Conservation (phyloP, 2,329 filamentous ascomycete species). For the Magnaporthales sp. region DNA sequence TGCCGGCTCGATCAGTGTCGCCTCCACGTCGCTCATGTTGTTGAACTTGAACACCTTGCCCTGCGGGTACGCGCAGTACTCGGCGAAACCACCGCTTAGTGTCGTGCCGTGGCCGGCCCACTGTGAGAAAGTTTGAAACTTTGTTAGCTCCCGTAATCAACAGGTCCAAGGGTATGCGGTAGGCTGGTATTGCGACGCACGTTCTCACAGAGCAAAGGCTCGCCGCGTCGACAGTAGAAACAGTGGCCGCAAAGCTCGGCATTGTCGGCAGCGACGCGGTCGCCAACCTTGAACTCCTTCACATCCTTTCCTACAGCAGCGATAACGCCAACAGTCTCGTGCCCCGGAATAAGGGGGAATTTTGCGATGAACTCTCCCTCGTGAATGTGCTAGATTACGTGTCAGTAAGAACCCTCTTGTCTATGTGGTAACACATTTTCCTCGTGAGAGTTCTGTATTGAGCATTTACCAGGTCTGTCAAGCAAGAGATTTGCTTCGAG, state of each 20-base stretch:
- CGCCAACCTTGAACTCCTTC: conserved; percentile 50
- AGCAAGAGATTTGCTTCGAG: background rate
- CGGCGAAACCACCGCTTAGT: conserved; percentile 63
- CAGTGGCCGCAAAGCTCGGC: conserved; percentile 62
- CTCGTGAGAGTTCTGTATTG: background rate
- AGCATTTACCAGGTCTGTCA: conserved; percentile 25
- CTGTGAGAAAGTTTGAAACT: conserved; percentile 10
- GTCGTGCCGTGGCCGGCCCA: conserved; percentile 60
- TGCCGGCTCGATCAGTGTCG: conserved; percentile 61
- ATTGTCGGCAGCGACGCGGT: conserved; percentile 56
- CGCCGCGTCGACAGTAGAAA: conserved; percentile 64
- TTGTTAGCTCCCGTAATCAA: background rate
- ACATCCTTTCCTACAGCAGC: conserved; percentile 51
- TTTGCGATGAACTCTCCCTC: conserved; percentile 58
- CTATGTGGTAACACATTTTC: background rate
- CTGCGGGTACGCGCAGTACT: conserved; percentile 50
- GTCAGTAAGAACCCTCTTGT: conserved; percentile 8
- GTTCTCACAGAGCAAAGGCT: conserved; percentile 60
- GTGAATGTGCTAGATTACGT: conserved; percentile 41
- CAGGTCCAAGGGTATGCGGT: background rate
- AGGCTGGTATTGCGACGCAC: conserved; percentile 13
- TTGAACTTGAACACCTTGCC: conserved; percentile 55
- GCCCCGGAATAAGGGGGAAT: conserved; percentile 59
- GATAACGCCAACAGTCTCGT: conserved; percentile 60
- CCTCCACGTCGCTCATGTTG: conserved; percentile 59